phyloP scores from a whole-genome alignment of 2,329 filamentous ascomycete species.

The Davidsoniella eucalypti region DNA sequence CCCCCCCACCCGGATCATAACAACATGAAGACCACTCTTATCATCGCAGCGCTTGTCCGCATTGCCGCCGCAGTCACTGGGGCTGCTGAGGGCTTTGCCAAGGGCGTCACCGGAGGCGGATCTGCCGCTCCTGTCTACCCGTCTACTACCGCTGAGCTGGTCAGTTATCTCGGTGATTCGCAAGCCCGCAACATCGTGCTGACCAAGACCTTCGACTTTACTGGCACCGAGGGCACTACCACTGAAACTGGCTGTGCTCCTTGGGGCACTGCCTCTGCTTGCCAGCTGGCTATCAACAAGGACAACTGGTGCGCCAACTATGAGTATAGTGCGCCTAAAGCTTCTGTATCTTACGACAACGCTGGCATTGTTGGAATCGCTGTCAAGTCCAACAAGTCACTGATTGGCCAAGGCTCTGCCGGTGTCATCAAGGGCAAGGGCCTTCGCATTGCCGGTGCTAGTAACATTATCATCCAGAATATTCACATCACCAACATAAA shows the following conservation, averaged over 20 bases:
- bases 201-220: constrained; percentile 39
- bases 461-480: constrained; percentile 41
- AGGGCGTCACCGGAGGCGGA: constrained; percentile 44
- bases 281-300: constrained; percentile 45
- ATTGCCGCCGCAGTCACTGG: constrained; percentile 21
- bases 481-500: constrained; percentile 38
- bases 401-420: constrained; percentile 34
- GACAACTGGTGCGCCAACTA: constrained; percentile 43
- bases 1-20: not conserved
- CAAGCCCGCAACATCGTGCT: constrained; percentile 40
- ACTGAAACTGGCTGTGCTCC: constrained; percentile 40
- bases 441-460: constrained; percentile 29
- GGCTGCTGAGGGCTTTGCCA: constrained; percentile 27
- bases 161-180: constrained; percentile 39
- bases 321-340: constrained; percentile 31
- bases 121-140: constrained; percentile 36
- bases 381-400: constrained; percentile 39
- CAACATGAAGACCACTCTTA: constrained; percentile 15
- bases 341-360: constrained; percentile 32
- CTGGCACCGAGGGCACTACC: constrained; percentile 34
- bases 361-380: constrained; percentile 33
- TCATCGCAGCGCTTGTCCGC: constrained; percentile 16
- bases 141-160: constrained; percentile 35
- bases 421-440: constrained; percentile 44
- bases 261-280: constrained; percentile 33